Evolutionary conservation across 352 stramenopile species (phyloP), one percentile per base, ranked within the genome.

Genomic region (Blastocystis sp.): DNA sequence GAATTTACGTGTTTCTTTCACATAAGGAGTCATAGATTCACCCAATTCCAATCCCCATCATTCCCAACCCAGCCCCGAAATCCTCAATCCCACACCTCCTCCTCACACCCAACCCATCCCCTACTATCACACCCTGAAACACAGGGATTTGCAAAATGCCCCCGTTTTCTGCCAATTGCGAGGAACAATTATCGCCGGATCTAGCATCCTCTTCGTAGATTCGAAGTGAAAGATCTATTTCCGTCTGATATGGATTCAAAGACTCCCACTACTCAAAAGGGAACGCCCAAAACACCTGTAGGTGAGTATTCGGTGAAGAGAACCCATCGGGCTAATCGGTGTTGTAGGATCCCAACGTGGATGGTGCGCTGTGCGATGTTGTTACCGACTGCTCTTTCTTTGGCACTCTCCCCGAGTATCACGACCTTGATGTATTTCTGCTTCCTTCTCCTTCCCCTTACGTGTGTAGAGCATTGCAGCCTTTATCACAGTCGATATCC

Each of bases 331-430:
- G 14, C 71, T 81, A 19, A 81, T 38, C 57, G 3, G 17, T 48
- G 38, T 65, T 81, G 52, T 81, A 81, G 71, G 28, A 81, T n/a
- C 48, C 48, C n/a, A 54, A 38, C 3, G 54, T 64, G 19, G 6
- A 21, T 38, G 45, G 66, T n/a, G 71, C 28, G 42, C 48, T 65
- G 42, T 3, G 34, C 19, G 77, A 38, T 24, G 40, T 87, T 34
- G 52, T 87, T 11, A 74, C 77, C n/a, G 77, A 54, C n/a, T 87
- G 61, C 42, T 11, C 61, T 19, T 87, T 87, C 71, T 87, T 78
- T 60, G 77, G 57, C 21, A 87, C 77, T 21, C 77, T 87, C 68
- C 77, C 77, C 52, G 77, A 87, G 24, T 78, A 64, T 78, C 34
- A 52, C 43, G 45, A 59, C 45, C 42, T 87, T 43, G 52, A 43